Evolutionary conservation across 495 filamentous ascomycete genomes (phyloP).

Genomic region (Penicillium canariense): DNA sequence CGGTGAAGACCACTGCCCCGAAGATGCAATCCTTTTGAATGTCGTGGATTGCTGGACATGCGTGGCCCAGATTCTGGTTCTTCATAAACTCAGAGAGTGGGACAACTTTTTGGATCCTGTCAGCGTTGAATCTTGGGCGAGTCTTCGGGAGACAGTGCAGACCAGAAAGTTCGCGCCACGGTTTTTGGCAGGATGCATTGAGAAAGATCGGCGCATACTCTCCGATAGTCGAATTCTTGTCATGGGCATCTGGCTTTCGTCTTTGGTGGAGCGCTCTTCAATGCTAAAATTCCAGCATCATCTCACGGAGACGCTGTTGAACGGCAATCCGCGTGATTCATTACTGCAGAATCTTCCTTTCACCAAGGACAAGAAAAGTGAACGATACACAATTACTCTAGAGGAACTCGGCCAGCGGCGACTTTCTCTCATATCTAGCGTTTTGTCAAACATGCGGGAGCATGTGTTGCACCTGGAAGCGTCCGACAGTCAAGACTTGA

Average conservation of each 20-base stretch:
- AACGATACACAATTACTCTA: conserved; percentile 48
- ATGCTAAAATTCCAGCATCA: conserved; percentile 66
- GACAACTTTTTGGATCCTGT: conserved; percentile 56
- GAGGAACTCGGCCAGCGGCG: conserved; percentile 57
- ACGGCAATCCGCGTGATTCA: conserved; percentile 43
- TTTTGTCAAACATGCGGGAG: conserved; percentile 66
- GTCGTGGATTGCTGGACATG: conserved; percentile 59
- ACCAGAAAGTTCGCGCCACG: conserved; percentile 61
- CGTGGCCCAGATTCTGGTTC: conserved; percentile 52
- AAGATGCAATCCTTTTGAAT: conserved; percentile 56
- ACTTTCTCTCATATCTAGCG: conserved; percentile 56
- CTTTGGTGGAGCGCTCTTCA: conserved; percentile 63
- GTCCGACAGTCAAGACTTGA: conserved; percentile 25
- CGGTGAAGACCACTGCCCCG: conserved; percentile 57
- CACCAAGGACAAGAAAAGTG: conserved; percentile 35
- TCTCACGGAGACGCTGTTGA: conserved; percentile 57
- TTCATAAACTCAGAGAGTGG: conserved; percentile 49
- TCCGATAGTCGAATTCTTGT: conserved; percentile 49
- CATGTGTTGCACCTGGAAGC: conserved; percentile 41
- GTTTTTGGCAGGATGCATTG: conserved; percentile 58
- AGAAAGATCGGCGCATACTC: conserved; percentile 41
- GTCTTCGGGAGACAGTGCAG: conserved; percentile 61
- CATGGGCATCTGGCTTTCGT: conserved; percentile 56
- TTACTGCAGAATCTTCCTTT: conserved; percentile 65
- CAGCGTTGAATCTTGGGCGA: conserved; percentile 57